These are phyloP conservation scores for Paramecium caudatum DNA, from an alignment of 73 alveolate species.

Conservation along the genomic window DNA sequence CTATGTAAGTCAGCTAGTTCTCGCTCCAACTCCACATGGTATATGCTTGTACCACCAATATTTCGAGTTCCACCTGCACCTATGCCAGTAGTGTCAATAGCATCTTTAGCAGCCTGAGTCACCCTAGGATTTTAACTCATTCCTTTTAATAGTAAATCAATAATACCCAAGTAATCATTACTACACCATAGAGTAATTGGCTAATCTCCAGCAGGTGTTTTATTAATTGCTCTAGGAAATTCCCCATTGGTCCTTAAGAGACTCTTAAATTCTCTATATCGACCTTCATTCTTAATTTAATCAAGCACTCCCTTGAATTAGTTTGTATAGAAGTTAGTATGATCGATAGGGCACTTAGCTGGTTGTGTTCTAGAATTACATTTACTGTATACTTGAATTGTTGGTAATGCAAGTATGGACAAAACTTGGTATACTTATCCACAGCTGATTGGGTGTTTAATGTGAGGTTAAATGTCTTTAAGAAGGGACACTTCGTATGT, in stretches of 20 bases:
- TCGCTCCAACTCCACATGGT: slow-evolving; percentile 82
- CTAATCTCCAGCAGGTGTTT: slow-evolving; percentile 52
- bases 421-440: slow-evolving; percentile 52
- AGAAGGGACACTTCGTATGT: slow-evolving; percentile 53
- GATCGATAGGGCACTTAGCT: slow-evolving; percentile 42
- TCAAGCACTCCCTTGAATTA: slow-evolving; percentile 76
- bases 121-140: slow-evolving; percentile 87
- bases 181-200: slow-evolving; percentile 88
- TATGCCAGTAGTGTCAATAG: slow-evolving; percentile 80
- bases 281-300: slow-evolving; percentile 81
- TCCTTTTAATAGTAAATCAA: slow-evolving; percentile 59
- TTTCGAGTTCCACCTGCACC: slow-evolving; percentile 94
- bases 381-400: slow-evolving; percentile 12
- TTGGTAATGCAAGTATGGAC: slow-evolving; percentile 66
- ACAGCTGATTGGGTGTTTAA: slow-evolving; percentile 5
- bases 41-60: slow-evolving; percentile 87
- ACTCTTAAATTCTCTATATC: slow-evolving; percentile 84
- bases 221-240: slow-evolving; percentile 85
- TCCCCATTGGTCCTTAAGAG: slow-evolving; percentile 79
- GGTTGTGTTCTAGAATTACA: background rate
- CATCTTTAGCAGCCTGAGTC: slow-evolving; percentile 79
- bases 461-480: slow-evolving; percentile 33
- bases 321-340: slow-evolving; percentile 63
- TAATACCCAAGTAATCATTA: slow-evolving; percentile 85
- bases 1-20: slow-evolving; percentile 85